Percentiles rank a stretch among this genome's conserved stretches.
Evolutionary conservation across 2,329 filamentous ascomycete genomes (phyloP).

Genomic region (Golovinomyces cichoracearum): DNA sequence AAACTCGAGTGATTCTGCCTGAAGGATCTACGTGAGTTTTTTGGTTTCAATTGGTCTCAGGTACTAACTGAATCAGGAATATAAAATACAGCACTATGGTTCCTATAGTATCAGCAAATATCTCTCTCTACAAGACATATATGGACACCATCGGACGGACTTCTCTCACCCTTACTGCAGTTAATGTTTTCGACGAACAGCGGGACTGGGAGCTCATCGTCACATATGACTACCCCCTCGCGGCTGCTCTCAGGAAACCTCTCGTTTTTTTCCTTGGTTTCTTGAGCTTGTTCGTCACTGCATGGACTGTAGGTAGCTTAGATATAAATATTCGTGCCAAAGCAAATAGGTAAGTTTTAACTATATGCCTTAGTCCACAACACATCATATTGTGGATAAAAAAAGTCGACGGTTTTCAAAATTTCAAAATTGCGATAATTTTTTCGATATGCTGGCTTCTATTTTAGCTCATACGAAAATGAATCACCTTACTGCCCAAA

Average conservation of each 20-base stretch:
- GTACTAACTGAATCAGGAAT: constrained; percentile 27
- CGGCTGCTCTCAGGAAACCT: constrained; percentile 61
- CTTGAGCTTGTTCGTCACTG: constrained; percentile 44
- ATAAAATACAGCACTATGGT: constrained; percentile 52
- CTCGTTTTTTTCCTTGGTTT: constrained; percentile 51
- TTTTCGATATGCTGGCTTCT: too few species aligned
- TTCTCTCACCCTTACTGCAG: constrained; percentile 49
- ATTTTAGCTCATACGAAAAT: too few species aligned
- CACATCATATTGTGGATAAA: too few species aligned
- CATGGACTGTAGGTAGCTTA: constrained; percentile 39
- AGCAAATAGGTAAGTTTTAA: too few species aligned
- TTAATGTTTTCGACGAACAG: constrained; percentile 76
- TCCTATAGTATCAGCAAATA: constrained; percentile 34
- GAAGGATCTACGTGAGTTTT: constrained; percentile 60
- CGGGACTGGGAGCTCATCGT: constrained; percentile 63
- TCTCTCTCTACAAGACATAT: constrained; percentile 57
- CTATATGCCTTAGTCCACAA: too few species aligned
- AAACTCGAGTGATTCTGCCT: constrained; percentile 61
- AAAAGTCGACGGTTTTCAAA: too few species aligned
- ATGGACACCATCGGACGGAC: constrained; percentile 84
- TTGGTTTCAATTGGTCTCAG: neutral
- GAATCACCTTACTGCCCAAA: too few species aligned
- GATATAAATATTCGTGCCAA: constrained; percentile 13
- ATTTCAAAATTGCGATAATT: too few species aligned
- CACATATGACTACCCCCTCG: constrained; percentile 59